Conservation (phyloP, 805 yeast species). For the Schwanniomyces polymorphus region DNA sequence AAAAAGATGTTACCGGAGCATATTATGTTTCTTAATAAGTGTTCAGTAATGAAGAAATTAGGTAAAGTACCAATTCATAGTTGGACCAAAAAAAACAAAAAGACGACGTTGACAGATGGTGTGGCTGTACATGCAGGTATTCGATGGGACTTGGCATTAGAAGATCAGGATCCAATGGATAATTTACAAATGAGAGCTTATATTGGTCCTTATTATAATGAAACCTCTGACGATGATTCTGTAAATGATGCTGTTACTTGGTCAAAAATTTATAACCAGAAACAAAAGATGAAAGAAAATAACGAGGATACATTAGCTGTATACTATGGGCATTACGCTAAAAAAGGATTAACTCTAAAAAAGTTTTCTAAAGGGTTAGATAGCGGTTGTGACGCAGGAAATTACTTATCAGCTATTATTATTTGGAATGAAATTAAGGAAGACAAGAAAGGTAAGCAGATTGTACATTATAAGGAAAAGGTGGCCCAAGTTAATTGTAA, state of each 20-base stretch:
- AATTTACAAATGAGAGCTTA: slow-evolving; percentile 70
- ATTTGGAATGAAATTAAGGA: slow-evolving; percentile 29
- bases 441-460: slow-evolving; percentile 9
- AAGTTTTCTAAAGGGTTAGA: slow-evolving; percentile 80
- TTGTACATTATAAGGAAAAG: slow-evolving; percentile 21
- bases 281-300: slow-evolving; percentile 35
- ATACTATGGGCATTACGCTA: slow-evolving; percentile 88
- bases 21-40: slow-evolving; percentile 54
- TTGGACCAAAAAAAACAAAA: slow-evolving; percentile 18
- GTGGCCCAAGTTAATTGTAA: slow-evolving; percentile 18
- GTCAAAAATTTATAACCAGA: slow-evolving; percentile 56
- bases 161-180: slow-evolving; percentile 60
- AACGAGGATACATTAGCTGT: slow-evolving; percentile 43
- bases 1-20: slow-evolving; percentile 59
- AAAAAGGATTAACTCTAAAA: slow-evolving; percentile 65
- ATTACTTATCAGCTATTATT: slow-evolving; percentile 61
- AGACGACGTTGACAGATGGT: slow-evolving; percentile 30
- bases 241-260: slow-evolving; percentile 45
- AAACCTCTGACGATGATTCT: slow-evolving; percentile 51
- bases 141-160: slow-evolving; percentile 59
- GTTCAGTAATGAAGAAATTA: slow-evolving; percentile 62
- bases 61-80: slow-evolving; percentile 57
- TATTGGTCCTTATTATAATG: slow-evolving; percentile 61
- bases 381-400: slow-evolving; percentile 79
- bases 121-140: slow-evolving; percentile 86